These are phyloP conservation scores for Haplosporangium gracile DNA, from an alignment of 192 early-diverging fungal species.

Conservation along the genomic window DNA sequence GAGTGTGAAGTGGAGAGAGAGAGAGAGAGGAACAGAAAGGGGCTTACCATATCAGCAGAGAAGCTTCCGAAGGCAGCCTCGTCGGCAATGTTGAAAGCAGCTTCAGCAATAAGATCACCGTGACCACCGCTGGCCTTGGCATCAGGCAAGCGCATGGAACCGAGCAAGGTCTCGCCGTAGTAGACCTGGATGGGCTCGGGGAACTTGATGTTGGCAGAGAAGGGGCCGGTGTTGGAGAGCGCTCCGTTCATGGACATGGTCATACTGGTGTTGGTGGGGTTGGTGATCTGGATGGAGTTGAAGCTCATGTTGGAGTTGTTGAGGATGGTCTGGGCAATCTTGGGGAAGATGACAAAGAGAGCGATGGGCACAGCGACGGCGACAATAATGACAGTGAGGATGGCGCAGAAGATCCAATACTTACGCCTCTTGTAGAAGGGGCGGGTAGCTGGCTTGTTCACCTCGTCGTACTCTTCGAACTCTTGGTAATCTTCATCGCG, in stretches of 20 bases:
- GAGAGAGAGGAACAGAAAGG: not conserved
- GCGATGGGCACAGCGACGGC: conserved; percentile 62
- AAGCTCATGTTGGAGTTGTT: conserved; percentile 59
- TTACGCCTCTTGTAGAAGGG: conserved; percentile 65
- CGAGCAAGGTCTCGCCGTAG: conserved; percentile 59
- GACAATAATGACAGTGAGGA: conserved; percentile 61
- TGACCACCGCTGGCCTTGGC: conserved; percentile 61
- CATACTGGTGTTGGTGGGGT: conserved; percentile 51
- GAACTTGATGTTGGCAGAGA: conserved; percentile 63
- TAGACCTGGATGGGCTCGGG: conserved; percentile 63
- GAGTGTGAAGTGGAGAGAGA: not conserved
- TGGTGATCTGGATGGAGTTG: conserved; percentile 45
- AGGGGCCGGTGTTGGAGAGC: conserved; percentile 60
- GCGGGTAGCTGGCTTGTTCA: conserved; percentile 51
- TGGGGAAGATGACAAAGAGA: conserved; percentile 68
- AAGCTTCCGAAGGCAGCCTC: conserved; percentile 58
- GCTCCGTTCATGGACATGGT: conserved; percentile 43
- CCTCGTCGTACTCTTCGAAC: conserved; percentile 54
- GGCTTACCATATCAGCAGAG: conserved; percentile 53
- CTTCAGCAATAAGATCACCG: conserved; percentile 39
- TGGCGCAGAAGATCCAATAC: conserved; percentile 67
- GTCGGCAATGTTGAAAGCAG: conserved; percentile 58
- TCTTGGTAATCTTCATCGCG: conserved; percentile 55
- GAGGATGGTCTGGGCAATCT: conserved; percentile 63
- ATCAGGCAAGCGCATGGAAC: conserved; percentile 52